These are phyloP conservation scores for Gillenia trifoliata DNA, from an alignment of 306 rosid species.

Conservation along the genomic window DNA sequence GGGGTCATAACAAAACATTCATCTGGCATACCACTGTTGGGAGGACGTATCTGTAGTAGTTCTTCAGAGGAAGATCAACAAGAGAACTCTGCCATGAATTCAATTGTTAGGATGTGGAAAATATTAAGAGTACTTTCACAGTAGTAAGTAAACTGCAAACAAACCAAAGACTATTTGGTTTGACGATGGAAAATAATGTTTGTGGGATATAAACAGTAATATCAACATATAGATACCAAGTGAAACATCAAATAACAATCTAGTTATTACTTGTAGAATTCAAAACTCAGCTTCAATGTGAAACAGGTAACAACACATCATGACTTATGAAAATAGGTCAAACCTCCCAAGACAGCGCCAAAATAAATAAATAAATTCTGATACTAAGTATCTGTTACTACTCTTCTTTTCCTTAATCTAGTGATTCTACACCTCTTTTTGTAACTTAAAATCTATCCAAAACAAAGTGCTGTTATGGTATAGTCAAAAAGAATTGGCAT, in stretches of 20 bases:
- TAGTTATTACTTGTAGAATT: neutral
- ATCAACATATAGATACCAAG: neutral
- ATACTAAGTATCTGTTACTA: neutral
- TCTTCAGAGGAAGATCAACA: conserved; percentile 96
- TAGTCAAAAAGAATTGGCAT: neutral
- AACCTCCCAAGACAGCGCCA: neutral
- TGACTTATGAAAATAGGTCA: neutral
- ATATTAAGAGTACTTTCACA: neutral
- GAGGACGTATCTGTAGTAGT: conserved; percentile 90
- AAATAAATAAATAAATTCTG: neutral
- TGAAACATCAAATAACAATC: neutral
- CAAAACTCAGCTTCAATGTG: neutral
- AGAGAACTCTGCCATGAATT: conserved; percentile 84
- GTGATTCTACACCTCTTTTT: neutral
- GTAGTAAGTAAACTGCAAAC: neutral
- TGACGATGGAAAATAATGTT: neutral
- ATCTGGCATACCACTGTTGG: conserved; percentile 67
- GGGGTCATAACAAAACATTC: conserved; percentile 2
- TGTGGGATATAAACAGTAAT: neutral
- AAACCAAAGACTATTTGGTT: neutral
- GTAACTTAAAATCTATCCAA: neutral
- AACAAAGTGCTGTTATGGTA: neutral
- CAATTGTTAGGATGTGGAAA: conserved; percentile 3
- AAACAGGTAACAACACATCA: neutral
- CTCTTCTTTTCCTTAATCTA: neutral